Evolutionary conservation across 2,329 filamentous ascomycete genomes (phyloP), one percentile per base, ranked within the genome.

Genomic region (Alternaria ventricosa): DNA sequence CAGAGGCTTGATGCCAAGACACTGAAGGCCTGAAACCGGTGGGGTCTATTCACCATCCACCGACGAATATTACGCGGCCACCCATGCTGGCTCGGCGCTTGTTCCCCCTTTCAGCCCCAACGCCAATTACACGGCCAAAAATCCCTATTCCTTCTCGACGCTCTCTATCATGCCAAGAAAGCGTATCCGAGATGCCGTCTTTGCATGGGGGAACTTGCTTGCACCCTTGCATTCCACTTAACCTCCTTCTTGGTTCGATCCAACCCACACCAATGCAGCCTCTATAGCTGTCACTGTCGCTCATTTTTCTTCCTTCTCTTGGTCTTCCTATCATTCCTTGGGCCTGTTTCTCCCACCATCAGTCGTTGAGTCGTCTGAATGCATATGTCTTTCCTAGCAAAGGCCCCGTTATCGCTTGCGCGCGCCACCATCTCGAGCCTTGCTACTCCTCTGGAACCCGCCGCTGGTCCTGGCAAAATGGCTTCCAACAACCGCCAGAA

Each of bases 401-500:
- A 77, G 57, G 67, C 65, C 54, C 69, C 71, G 57, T 60, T 72
- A 55, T 70, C 70, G 54, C 60, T 75, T 53, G 67, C 74, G 47
- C 72, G 71, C 68, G 70, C 72, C 67, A 71, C 69, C 46, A 68
- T 70, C 55, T 66, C 68, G 28, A 65, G 65, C 53, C 57, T 71
- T 55, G 57, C 64, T 20, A 57, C 64, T 54, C 57, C 55, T 41
- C 61, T 67, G 41, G 62, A 65, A 49, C 43, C 60, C 51, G 68
- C 55, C 11, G 30, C 65, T 53, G 54, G 54, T 46, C 36, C 67
- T 30, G 60, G 55, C 51, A 71, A 60, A 28, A 78, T 76, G 75
- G 67, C 68, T 12, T 69, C 69, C 44, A 75, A 75, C 58, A 79
- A 64, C 46, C 71, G 74, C 43, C 72, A 78, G 53, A 81, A 81